These are phyloP conservation scores for Periconia sp. DNA, from an alignment of 2,329 filamentous ascomycete species.

Conservation along the genomic window DNA sequence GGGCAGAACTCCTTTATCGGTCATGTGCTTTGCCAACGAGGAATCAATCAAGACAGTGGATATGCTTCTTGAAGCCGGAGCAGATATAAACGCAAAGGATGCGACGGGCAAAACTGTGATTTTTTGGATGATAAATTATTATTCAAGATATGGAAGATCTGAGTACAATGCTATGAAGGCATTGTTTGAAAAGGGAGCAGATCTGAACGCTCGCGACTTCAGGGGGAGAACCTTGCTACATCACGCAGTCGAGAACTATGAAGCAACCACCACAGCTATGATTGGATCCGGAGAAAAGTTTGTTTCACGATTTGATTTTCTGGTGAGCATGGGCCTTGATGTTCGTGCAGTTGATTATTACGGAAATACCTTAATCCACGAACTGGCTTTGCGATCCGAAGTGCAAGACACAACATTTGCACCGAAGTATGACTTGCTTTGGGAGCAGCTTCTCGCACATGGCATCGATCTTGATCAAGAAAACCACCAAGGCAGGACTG, in stretches of 20 bases:
- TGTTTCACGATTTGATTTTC: constrained; percentile 5
- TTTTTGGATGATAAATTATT: not conserved
- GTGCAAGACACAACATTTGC: not conserved
- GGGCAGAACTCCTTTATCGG: constrained; percentile 6
- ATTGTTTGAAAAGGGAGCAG: constrained; percentile 8
- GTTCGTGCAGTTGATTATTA: constrained; percentile 3
- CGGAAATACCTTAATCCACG: constrained; percentile 15
- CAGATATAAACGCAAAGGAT: constrained; percentile 28
- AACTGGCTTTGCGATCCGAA: constrained; percentile 1
- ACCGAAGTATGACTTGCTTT: not conserved
- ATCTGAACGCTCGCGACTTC: constrained; percentile 7
- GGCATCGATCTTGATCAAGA: constrained; percentile 6
- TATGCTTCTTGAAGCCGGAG: constrained; percentile 27
- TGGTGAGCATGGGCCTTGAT: constrained; percentile 26
- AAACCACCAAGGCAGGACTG: constrained; percentile 27
- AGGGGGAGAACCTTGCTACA: constrained; percentile 12
- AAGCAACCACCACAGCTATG: not conserved
- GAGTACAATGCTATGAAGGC: not conserved
- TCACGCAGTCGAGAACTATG: not conserved
- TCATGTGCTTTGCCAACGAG: constrained; percentile 1
- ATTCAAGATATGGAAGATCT: too few species aligned
- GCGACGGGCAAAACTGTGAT: constrained; percentile 9
- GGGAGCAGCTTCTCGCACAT: constrained; percentile 5
- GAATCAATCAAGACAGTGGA: constrained; percentile 13
- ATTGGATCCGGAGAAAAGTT: not conserved